A percentile compares a stretch with the other conserved stretches of the same genome.
Conservation (phyloP, 106 monocot genomes). For the Posidonia australis region DNA sequence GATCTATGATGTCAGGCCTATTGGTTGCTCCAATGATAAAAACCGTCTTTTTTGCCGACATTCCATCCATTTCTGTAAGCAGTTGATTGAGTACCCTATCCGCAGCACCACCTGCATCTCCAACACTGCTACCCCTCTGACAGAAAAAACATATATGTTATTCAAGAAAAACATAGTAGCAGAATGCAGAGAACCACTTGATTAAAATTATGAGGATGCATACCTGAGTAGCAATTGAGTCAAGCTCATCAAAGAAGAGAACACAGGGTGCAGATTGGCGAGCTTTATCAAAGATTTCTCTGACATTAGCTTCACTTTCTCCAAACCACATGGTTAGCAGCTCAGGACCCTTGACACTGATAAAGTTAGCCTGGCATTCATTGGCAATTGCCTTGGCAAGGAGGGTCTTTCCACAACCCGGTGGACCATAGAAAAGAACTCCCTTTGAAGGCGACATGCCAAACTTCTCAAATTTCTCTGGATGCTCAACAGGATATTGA, state of each 20-base stretch:
- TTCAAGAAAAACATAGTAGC: background rate
- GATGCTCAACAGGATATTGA: conserved; percentile 27
- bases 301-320: conserved; percentile 24
- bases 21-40: conserved; percentile 27
- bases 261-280: conserved; percentile 27
- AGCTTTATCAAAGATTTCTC: conserved; percentile 27
- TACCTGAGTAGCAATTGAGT: conserved; percentile 28
- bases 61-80: conserved; percentile 26
- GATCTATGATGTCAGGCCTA: conserved; percentile 22
- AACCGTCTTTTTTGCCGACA: conserved; percentile 20
- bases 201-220: background rate
- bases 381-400: conserved; percentile 28
- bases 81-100: conserved; percentile 25
- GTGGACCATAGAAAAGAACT: conserved; percentile 25
- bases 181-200: too few species aligned
- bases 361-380: conserved; percentile 28
- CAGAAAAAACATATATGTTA: background rate
- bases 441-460: conserved; percentile 33
- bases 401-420: conserved; percentile 21
- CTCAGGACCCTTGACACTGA: conserved; percentile 28
- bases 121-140: conserved; percentile 19
- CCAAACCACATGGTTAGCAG: conserved; percentile 27
- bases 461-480: conserved; percentile 31
- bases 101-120: conserved; percentile 27
- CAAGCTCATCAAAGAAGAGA: conserved; percentile 25